These are phyloP conservation scores for Gigaspora rosea DNA, from an alignment of 192 early-diverging fungal genomes.

Conservation along the genomic window DNA sequence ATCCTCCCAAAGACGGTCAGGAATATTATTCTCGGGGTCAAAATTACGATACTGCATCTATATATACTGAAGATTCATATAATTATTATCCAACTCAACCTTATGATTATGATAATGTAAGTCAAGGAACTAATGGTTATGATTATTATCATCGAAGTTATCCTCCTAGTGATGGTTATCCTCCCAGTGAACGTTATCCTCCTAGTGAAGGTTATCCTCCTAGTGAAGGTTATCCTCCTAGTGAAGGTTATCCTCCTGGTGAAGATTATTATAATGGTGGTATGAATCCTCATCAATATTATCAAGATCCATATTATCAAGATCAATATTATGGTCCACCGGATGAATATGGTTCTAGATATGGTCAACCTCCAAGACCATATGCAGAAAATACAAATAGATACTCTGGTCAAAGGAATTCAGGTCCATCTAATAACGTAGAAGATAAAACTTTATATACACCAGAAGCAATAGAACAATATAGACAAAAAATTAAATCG, in stretches of 20 bases:
- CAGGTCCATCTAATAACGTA: neutral
- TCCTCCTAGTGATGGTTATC: slow-evolving; percentile 36
- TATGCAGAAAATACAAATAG: slow-evolving; percentile 17
- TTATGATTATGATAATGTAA: neutral
- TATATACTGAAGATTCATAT: slow-evolving; percentile 11
- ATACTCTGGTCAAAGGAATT: neutral
- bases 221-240: no score
- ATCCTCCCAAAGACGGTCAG: neutral
- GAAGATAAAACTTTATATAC: slow-evolving; percentile 36
- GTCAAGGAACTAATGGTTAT: neutral
- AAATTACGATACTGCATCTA: neutral
- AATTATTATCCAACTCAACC: slow-evolving; percentile 15
- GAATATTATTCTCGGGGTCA: neutral
- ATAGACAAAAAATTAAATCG: slow-evolving; percentile 50
- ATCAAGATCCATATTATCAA: slow-evolving; percentile 17
- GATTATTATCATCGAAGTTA: slow-evolving; percentile 30
- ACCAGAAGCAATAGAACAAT: slow-evolving; percentile 41
- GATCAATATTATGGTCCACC: slow-evolving; percentile 32
- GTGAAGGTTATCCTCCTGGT: no score
- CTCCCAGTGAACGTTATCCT: slow-evolving; percentile 25
- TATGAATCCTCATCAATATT: slow-evolving; percentile 35
- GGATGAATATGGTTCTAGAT: slow-evolving; percentile 32
- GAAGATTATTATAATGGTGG: slow-evolving; percentile 32
- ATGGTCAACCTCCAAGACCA: slow-evolving; percentile 28
- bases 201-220: no score